These are phyloP conservation scores for Borovskyia barvae DNA, from an alignment of 208 protist genomes.

Conservation along the genomic window DNA sequence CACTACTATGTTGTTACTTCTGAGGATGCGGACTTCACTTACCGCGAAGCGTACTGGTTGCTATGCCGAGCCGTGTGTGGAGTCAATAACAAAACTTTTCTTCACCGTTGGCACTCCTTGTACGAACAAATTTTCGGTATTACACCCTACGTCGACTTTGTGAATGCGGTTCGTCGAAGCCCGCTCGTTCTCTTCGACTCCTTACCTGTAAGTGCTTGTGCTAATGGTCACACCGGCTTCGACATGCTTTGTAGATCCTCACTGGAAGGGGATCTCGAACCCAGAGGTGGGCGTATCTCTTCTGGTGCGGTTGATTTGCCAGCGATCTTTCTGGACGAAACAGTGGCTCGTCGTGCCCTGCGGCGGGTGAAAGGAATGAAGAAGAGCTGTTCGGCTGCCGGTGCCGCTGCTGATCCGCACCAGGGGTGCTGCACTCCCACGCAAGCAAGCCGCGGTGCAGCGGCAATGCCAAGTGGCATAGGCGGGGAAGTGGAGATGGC, in stretches of 20 bases:
- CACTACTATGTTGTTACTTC: slow-evolving; percentile 64
- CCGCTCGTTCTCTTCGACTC: slow-evolving; percentile 13
- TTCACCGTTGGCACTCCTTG: slow-evolving; percentile 51
- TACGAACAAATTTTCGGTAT: slow-evolving; percentile 49
- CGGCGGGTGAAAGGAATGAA: background rate
- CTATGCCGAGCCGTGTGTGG: slow-evolving; percentile 50
- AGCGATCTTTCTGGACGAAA: slow-evolving; percentile 48
- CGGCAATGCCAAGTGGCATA: too few relatives aligned
- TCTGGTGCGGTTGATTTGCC: too few relatives aligned
- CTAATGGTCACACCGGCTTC: too few relatives aligned
- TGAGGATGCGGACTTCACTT: slow-evolving; percentile 11
- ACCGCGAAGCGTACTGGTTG: slow-evolving; percentile 50
- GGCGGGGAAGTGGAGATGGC: too few relatives aligned
- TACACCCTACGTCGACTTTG: slow-evolving; percentile 46
- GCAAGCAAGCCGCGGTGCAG: too few relatives aligned
- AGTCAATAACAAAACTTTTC: slow-evolving; percentile 16
- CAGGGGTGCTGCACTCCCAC: too few relatives aligned
- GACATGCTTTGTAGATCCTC: too few relatives aligned
- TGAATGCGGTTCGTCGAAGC: slow-evolving; percentile 27
- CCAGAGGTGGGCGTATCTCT: too few relatives aligned
- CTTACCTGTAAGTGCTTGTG: too few relatives aligned
- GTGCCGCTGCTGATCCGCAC: background rate
- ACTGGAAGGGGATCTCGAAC: too few relatives aligned
- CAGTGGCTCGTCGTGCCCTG: slow-evolving; percentile 34
- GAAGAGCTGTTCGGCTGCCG: background rate